Percentiles rank a stretch among this genome's conserved stretches.
phyloP scores from a whole-genome alignment of 495 filamentous ascomycete genomes.

The Aspergillus hancockii region DNA sequence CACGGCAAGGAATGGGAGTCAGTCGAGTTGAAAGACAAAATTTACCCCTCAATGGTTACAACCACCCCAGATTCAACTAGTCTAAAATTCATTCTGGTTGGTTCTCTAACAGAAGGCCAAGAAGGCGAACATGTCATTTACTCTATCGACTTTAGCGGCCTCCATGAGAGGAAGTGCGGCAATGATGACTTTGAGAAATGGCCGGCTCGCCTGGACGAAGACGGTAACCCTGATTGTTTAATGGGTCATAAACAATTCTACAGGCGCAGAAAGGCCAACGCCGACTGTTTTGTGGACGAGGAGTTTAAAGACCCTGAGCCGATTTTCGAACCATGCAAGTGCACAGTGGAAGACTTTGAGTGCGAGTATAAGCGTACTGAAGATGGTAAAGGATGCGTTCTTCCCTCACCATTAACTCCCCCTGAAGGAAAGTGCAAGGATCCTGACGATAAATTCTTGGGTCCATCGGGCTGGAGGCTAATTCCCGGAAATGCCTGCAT shows the following conservation, averaged over 20 bases:
- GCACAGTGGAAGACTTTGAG: conserved; percentile 82
- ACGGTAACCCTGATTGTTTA: conserved; percentile 79
- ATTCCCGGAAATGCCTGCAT: conserved; percentile 91
- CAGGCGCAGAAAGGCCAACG: conserved; percentile 75
- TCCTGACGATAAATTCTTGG: conserved; percentile 68
- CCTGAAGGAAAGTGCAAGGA: conserved; percentile 68
- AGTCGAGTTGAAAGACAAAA: conserved; percentile 59
- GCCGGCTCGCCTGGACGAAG: conserved; percentile 77
- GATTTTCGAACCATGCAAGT: conserved; percentile 70
- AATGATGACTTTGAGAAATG: conserved; percentile 83
- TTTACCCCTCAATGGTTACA: conserved; percentile 68
- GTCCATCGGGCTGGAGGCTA: conserved; percentile 83
- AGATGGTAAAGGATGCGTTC: conserved; percentile 65
- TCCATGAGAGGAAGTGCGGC: conserved; percentile 80
- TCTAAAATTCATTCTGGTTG: conserved; percentile 81
- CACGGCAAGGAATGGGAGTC: conserved; percentile 81
- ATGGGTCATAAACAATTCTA: conserved; percentile 94
- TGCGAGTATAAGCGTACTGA: conserved; percentile 81
- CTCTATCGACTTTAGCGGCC: conserved; percentile 76
- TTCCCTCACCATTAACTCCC: conserved; percentile 48
- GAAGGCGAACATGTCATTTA: conserved; percentile 57
- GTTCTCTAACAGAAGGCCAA: conserved; percentile 42
- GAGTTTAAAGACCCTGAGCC: conserved; percentile 74
- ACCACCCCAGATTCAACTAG: conserved; percentile 89
- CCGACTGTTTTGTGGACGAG: conserved; percentile 84